These are phyloP conservation scores for Leptosphaerulina australis DNA, from an alignment of 2,329 filamentous ascomycete species.

Conservation along the genomic window DNA sequence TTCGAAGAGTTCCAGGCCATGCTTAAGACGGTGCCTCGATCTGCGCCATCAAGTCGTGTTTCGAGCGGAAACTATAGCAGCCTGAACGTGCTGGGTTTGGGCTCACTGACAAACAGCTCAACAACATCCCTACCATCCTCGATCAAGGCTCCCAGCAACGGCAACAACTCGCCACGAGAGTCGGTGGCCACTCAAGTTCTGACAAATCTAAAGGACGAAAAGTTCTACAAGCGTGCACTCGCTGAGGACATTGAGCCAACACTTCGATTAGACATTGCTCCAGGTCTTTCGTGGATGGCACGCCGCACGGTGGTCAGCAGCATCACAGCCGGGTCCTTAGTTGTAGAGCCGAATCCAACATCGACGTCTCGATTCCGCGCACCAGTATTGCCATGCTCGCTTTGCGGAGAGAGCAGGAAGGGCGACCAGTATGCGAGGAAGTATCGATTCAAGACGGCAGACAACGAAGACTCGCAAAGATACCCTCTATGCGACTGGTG, in stretches of 20 bases:
- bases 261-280: slow-evolving; percentile 83
- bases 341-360: slow-evolving; percentile 75
- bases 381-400: slow-evolving; percentile 73
- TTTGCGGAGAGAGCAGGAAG: slow-evolving; percentile 84
- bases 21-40: slow-evolving; percentile 66
- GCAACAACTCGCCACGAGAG: slow-evolving; percentile 47
- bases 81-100: slow-evolving; percentile 64
- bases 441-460: slow-evolving; percentile 87
- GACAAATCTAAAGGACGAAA: slow-evolving; percentile 81
- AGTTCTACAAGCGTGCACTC: slow-evolving; percentile 90
- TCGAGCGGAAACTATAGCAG: slow-evolving; percentile 74
- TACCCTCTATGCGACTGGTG: slow-evolving; percentile 93
- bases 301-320: slow-evolving; percentile 82
- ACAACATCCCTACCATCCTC: slow-evolving; percentile 60
- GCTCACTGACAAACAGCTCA: slow-evolving; percentile 58
- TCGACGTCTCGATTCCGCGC: slow-evolving; percentile 59
- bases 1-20: slow-evolving; percentile 87
- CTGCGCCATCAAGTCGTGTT: slow-evolving; percentile 67
- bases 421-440: slow-evolving; percentile 74
- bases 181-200: slow-evolving; percentile 39
- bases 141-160: slow-evolving; percentile 53
- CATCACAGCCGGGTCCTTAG: slow-evolving; percentile 81
- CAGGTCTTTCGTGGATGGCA: slow-evolving; percentile 91
- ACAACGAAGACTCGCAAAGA: slow-evolving; percentile 82
- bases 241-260: slow-evolving; percentile 95